Evolutionary conservation across 306 rosid genomes (phyloP).

Genomic region (Astragalus glycyphyllos): DNA sequence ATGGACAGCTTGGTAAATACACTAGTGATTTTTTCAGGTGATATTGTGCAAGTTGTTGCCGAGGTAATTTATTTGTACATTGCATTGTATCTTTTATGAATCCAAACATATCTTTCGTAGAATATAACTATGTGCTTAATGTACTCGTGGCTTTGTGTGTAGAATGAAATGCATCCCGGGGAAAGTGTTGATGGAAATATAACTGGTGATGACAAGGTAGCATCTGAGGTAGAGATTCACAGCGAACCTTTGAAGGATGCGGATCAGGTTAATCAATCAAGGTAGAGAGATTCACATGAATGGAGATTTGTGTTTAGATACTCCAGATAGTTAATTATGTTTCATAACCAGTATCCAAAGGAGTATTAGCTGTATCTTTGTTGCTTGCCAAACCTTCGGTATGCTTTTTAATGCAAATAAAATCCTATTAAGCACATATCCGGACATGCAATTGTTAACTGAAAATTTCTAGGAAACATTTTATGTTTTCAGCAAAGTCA

Average conservation of each 20-base stretch:
- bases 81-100: constrained; percentile 22
- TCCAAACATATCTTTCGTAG: neutral
- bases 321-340: constrained; percentile 27
- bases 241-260: constrained; percentile 42
- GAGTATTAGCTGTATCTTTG: constrained; percentile 25
- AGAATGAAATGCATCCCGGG: constrained; percentile 72
- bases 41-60: constrained; percentile 85
- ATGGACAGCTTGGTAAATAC: constrained; percentile 65
- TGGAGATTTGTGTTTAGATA: constrained; percentile 10
- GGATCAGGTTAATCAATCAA: constrained; percentile 50
- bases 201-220: constrained; percentile 53
- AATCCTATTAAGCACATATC: neutral
- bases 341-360: constrained; percentile 14
- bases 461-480: neutral
- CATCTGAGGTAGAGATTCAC: constrained; percentile 47
- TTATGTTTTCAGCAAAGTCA: neutral
- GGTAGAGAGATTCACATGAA: constrained; percentile 59
- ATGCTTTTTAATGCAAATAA: constrained; percentile 11
- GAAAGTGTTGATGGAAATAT: constrained; percentile 58
- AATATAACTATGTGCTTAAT: constrained; percentile 33
- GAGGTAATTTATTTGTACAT: constrained; percentile 53
- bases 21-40: constrained; percentile 67
- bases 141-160: constrained; percentile 33
- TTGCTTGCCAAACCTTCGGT: constrained; percentile 14
- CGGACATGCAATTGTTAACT: constrained; percentile 17